These are phyloP conservation scores for Rhodotorula glutinis DNA, from an alignment of 1,284 basidiomycete species.

Conservation along the genomic window DNA sequence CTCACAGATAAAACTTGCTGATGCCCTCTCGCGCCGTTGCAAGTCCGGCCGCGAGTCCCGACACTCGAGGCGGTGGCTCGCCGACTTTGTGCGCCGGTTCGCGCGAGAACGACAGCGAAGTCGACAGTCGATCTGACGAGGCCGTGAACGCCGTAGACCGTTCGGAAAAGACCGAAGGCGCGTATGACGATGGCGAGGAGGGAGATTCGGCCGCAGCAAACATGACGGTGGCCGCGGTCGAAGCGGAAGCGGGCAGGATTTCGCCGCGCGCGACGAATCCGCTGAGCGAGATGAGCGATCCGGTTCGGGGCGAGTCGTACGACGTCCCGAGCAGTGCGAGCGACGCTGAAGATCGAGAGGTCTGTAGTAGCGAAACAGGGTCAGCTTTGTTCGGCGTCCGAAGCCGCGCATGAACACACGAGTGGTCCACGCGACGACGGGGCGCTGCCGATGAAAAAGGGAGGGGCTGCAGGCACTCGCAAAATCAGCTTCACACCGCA, in stretches of 20 bases:
- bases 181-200: neutral
- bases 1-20: no score
- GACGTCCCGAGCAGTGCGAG: constrained; percentile 27
- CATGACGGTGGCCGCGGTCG: constrained; percentile 5
- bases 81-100: no score
- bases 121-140: constrained; percentile 9
- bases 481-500: neutral
- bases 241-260: constrained; percentile 4
- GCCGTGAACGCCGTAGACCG: constrained; percentile 12
- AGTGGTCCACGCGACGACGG: neutral
- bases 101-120: constrained; percentile 9
- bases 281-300: constrained; percentile 4
- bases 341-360: constrained; percentile 20
- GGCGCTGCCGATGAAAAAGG: constrained; percentile 13
- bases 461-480: neutral
- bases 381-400: no score
- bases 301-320: neutral
- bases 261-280: constrained; percentile 18
- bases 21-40: neutral
- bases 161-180: neutral
- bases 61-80: neutral
- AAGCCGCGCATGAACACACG: no score
- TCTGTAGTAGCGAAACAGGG: neutral
- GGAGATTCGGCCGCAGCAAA: neutral
- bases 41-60: neutral